These are phyloP conservation scores for Aspergillus sclerotioniger DNA, from an alignment of 495 filamentous ascomycete species.

Conservation along the genomic window DNA sequence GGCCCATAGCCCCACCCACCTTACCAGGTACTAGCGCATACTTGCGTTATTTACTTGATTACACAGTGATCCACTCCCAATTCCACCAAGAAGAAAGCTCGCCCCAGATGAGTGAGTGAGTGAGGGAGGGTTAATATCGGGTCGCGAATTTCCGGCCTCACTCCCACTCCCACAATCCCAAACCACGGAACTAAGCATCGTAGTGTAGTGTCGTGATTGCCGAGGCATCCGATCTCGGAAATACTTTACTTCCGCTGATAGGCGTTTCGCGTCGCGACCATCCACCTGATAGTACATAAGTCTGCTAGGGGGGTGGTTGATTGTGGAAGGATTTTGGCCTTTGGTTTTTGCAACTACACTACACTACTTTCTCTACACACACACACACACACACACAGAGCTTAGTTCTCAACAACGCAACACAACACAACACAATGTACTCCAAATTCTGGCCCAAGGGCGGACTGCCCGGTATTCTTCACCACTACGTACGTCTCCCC, in stretches of 20 bases:
- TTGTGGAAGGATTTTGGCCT: not conserved
- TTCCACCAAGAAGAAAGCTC: too few species aligned
- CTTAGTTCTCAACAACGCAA: too few species aligned
- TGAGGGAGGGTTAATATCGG: not conserved
- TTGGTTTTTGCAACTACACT: not conserved
- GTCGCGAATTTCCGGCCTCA: not conserved
- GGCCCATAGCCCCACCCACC: too few species aligned
- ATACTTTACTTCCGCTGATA: not conserved
- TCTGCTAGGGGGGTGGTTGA: not conserved
- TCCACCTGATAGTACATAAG: not conserved
- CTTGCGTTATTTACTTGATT: not conserved
- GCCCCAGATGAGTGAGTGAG: not conserved
- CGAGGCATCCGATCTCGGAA: not conserved
- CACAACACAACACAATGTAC: slow-evolving; percentile 42
- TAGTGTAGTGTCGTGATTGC: not conserved
- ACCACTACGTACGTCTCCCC: slow-evolving; percentile 46
- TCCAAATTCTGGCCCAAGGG: slow-evolving; percentile 52
- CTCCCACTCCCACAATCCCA: not conserved
- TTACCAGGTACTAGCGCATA: too few species aligned
- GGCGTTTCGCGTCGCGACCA: not conserved
- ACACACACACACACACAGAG: too few species aligned
- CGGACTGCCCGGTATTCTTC: slow-evolving; percentile 53
- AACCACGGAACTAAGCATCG: too few species aligned
- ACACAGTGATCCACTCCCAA: too few species aligned
- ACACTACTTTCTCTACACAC: slow-evolving; percentile 1